Evolutionary conservation across 2,329 filamentous ascomycete species (phyloP).

Genomic region (Ceratocystis huliohia): DNA sequence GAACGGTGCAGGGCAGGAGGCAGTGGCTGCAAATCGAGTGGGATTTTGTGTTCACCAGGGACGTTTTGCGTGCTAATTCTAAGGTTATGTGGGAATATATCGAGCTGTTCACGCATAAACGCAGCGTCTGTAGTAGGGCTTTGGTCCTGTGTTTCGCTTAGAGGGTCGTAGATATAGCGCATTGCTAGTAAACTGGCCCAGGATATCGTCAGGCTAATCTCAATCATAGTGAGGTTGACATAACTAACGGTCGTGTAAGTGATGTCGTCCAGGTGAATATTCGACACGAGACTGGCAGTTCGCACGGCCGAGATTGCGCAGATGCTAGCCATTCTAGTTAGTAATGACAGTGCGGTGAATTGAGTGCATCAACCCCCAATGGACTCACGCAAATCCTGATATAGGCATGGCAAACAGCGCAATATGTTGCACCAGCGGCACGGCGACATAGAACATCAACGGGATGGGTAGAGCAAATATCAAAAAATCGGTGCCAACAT

Average conservation of each 20-base stretch:
- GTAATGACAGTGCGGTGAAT: neutral
- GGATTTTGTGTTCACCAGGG: neutral
- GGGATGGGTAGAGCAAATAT: conserved; percentile 26
- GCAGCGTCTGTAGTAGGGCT: neutral
- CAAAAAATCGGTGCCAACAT: conserved; percentile 25
- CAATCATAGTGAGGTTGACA: conserved; percentile 19
- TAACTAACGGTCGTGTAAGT: conserved; percentile 18
- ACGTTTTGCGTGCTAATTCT: neutral
- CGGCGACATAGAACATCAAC: conserved; percentile 25
- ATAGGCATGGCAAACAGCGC: conserved; percentile 24
- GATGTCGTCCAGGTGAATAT: conserved; percentile 14
- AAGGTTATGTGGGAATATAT: conserved; percentile 18
- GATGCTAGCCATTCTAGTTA: conserved; percentile 25
- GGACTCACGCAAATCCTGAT: conserved; percentile 24
- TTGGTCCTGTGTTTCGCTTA: conserved; percentile 18
- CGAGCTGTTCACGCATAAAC: neutral
- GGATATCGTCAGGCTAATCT: conserved; percentile 16
- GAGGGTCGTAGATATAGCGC: conserved; percentile 17
- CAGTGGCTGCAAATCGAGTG: conserved; percentile 19
- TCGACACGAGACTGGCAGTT: conserved; percentile 17
- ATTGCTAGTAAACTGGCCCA: conserved; percentile 14
- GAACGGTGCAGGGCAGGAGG: conserved; percentile 23
- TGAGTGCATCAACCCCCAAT: too few relatives aligned
- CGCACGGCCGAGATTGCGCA: conserved; percentile 29
- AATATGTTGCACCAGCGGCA: conserved; percentile 24